Base-by-base conservation (phyloP, 495 filamentous ascomycete species). In the Staphylotrichum longicolle region DNA sequence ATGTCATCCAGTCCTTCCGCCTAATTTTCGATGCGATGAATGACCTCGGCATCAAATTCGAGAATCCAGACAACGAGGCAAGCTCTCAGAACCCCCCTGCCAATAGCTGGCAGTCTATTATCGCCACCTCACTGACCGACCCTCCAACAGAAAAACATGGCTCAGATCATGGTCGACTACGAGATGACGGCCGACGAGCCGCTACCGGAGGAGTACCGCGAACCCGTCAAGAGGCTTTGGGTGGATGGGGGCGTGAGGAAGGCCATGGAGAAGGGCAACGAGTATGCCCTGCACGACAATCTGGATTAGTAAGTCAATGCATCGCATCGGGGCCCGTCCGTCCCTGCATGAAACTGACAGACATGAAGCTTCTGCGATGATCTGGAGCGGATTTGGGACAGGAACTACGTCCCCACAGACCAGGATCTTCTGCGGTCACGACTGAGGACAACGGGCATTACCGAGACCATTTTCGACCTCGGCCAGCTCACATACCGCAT, bases 201-300 rank as follows among this genome's bases (percentile, higher is more conserved):
- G 3, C 86, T 93, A 56, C 87, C 90, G 69, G 69, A 72, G 64
- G 76, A 91, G 66, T 86, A 85, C 78, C 76, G 89, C 58, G 74
- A 85, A 72, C 91, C 95, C 5, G 89, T 96, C 80, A 88, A 87
- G 68, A 82, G 80, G 40, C 83, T 98, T 61, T 98, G 94, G 94
- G 77, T 75, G 12, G 94, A 98, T 73, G 69, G 69, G 41, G 92
- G 92, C 34, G 88, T 98, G 10, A 91, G 91, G 73, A 82, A 88
- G 67, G 91, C 90, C 42, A 91, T 98, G 63, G 82, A 85, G 57
- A 88, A 92, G 67, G 94, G 93, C 55, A 93, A 96, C 70, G 95
- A 98, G 76, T 98, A 92, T 75, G 93, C 94, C 42, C 83, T 98
- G 41, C 91, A 98, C 70, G 94, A 98, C 73, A 97, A 96, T 63